Percentiles rank a stretch among this genome's conserved stretches.
These are phyloP conservation scores for Fusarium coicis DNA, from an alignment of 2,329 filamentous ascomycete genomes.

Conservation along the genomic window DNA sequence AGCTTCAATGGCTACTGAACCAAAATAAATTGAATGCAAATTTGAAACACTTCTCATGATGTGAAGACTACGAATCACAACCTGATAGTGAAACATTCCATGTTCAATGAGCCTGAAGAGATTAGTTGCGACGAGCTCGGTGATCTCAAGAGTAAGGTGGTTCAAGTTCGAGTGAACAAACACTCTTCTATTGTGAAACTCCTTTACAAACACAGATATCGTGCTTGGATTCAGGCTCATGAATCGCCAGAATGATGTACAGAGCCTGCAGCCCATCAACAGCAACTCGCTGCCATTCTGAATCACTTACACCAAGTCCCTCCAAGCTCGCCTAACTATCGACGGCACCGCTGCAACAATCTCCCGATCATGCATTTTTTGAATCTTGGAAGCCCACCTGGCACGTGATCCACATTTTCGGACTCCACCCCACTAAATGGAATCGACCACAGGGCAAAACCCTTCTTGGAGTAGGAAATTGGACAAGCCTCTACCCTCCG, in stretches of 20 bases:
- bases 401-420: constrained; percentile 40
- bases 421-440: constrained; percentile 46
- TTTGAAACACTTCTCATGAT: neutral
- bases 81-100: too few relatives aligned
- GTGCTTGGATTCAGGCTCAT: accelerated
- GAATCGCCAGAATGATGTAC: accelerated
- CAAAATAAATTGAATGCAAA: neutral
- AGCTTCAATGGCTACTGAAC: neutral
- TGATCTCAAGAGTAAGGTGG: neutral
- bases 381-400: neutral
- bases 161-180: neutral
- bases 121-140: too few relatives aligned
- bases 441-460: constrained; percentile 42
- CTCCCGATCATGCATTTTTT: constrained; percentile 11
- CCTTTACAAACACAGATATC: accelerated
- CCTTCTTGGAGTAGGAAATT: constrained; percentile 57
- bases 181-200: too few relatives aligned
- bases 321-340: neutral
- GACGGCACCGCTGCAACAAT: constrained; percentile 9
- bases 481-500: constrained; percentile 52
- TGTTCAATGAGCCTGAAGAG: neutral
- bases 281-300: neutral
- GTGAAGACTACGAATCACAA: neutral
- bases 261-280: neutral
- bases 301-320: neutral